Percentiles rank a stretch among this genome's conserved stretches.
Evolutionary conservation across 805 yeast genomes (phyloP).

Genomic region (Candida nitratophila): DNA sequence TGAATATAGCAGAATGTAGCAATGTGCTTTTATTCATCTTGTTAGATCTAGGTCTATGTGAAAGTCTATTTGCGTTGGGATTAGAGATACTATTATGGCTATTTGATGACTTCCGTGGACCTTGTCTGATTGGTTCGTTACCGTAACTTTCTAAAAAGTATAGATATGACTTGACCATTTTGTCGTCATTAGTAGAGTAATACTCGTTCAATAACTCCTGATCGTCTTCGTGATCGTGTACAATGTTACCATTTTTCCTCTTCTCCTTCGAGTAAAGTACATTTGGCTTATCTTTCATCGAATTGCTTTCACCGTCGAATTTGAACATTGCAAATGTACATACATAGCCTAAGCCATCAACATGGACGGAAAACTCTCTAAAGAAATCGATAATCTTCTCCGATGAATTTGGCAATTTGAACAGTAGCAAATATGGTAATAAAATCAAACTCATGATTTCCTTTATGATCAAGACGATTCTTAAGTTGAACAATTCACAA

Average conservation of each 20-base stretch:
- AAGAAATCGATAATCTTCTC: constrained; percentile 84
- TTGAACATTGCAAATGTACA: constrained; percentile 93
- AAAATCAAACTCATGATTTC: constrained; percentile 78
- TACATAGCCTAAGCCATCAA: constrained; percentile 92
- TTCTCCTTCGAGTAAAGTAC: constrained; percentile 7
- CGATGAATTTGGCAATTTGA: constrained; percentile 64
- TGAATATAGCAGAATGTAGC: constrained; percentile 17
- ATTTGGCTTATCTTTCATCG: constrained; percentile 22
- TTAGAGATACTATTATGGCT: background rate
- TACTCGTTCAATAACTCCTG: constrained; percentile 32
- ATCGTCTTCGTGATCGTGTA: constrained; percentile 9
- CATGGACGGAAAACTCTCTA: constrained; percentile 81
- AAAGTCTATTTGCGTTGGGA: background rate
- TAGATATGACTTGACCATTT: constrained; percentile 87
- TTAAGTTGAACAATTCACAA: constrained; percentile 68
- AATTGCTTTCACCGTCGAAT: constrained; percentile 43
- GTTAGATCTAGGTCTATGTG: background rate
- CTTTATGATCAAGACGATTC: constrained; percentile 59
- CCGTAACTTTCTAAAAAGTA: constrained; percentile 84
- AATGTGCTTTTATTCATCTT: constrained; percentile 9
- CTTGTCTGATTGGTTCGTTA: constrained; percentile 26
- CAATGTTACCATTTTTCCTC: constrained; percentile 9
- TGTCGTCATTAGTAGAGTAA: constrained; percentile 58
- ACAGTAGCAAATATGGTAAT: constrained; percentile 88
- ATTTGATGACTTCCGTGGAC: background rate